Evolutionary conservation across 2,329 filamentous ascomycete species (phyloP).

Genomic region (Periconia macrospinosa): DNA sequence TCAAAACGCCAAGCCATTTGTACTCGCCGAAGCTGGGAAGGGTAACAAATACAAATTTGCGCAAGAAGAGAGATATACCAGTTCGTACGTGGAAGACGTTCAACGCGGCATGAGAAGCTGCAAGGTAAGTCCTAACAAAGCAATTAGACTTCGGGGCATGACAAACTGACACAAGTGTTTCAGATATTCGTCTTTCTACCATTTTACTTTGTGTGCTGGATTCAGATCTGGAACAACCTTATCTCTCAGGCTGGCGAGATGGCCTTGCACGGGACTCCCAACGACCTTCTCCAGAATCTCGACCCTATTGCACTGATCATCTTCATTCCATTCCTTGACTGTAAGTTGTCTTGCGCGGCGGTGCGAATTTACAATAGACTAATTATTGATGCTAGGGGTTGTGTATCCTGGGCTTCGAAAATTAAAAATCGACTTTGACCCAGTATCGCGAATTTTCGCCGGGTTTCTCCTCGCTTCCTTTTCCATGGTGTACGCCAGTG

Average conservation of each 20-base stretch:
- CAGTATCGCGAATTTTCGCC: constrained; percentile 70
- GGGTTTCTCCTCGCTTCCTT: constrained; percentile 69
- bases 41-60: no score
- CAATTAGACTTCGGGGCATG: constrained; percentile 33
- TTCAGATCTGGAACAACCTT: constrained; percentile 51
- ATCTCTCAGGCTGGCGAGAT: constrained; percentile 64
- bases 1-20: no score
- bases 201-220: constrained; percentile 55
- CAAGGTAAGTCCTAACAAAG: constrained; percentile 64
- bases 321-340: constrained; percentile 59
- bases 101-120: constrained; percentile 80
- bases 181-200: no score
- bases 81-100: constrained; percentile 72
- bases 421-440: constrained; percentile 63
- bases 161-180: no score
- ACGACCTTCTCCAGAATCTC: constrained; percentile 76
- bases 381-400: constrained; percentile 53
- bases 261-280: constrained; percentile 71
- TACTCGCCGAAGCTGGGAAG: no score
- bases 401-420: constrained; percentile 69
- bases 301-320: constrained; percentile 76
- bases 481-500: constrained; percentile 61
- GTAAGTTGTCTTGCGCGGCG: constrained; percentile 30
- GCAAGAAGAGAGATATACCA: no score
- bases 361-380: constrained; percentile 47